Evolutionary conservation across 768 basidiomycete species (phyloP).

Genomic region (Flagelloscypha sp.): DNA sequence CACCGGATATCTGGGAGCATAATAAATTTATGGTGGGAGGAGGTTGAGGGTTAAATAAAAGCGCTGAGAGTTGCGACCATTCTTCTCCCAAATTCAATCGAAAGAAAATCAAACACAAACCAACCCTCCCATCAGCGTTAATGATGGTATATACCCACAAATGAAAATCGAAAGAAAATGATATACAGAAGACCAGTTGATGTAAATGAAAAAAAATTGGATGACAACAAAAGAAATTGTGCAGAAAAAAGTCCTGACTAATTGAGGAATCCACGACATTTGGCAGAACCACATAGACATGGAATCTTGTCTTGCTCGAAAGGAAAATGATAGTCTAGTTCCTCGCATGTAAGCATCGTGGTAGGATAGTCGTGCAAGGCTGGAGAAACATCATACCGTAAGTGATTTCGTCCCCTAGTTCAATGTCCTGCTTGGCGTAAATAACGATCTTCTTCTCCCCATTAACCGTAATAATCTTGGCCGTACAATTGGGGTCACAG

Average conservation of each 20-base stretch:
- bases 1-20: too few species aligned
- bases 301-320: constrained; percentile 97
- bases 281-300: constrained; percentile 81
- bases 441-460: constrained; percentile 98
- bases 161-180: too few species aligned
- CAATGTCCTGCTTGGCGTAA: constrained; percentile 93
- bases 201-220: constrained; percentile 23
- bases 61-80: too few species aligned
- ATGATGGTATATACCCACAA: too few species aligned
- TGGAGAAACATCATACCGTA: constrained; percentile 57
- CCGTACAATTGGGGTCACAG: constrained; percentile 90
- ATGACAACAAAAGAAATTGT: constrained; percentile 7
- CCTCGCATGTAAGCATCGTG: constrained; percentile 7
- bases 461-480: constrained; percentile 85
- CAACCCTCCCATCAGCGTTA: too few species aligned
- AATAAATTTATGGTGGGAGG: too few species aligned
- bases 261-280: constrained; percentile 94
- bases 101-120: too few species aligned
- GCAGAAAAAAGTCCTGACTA: constrained; percentile 36
- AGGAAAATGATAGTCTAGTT: constrained; percentile 99
- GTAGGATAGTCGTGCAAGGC: background rate
- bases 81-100: too few species aligned
- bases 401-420: constrained; percentile 96
- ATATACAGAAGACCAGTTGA: too few species aligned
- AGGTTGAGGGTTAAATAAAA: too few species aligned